Evolutionary conservation across 352 stramenopile genomes (phyloP).

Genomic region (Achlya hypogyna): DNA sequence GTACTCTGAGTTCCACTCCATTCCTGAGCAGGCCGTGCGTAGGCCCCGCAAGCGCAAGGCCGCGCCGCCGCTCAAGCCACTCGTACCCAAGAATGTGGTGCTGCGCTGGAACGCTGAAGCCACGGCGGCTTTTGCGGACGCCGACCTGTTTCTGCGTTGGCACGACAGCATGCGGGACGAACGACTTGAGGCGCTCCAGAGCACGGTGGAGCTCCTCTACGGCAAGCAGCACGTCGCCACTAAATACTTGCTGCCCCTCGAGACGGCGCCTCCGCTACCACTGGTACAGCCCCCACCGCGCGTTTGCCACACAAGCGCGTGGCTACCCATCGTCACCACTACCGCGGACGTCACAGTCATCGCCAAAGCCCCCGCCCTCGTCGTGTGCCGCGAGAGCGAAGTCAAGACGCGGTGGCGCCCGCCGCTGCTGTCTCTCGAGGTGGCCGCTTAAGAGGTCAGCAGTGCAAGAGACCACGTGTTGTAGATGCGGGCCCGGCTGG

Average conservation of each 20-base stretch:
- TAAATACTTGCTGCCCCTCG: too few species aligned
- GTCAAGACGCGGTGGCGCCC: not conserved
- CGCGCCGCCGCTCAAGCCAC: not conserved
- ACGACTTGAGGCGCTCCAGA: not conserved
- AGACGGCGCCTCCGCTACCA: too few species aligned
- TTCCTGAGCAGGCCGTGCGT: not conserved
- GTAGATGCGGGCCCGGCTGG: constrained; percentile 34
- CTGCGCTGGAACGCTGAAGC: not conserved
- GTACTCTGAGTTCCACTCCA: not conserved
- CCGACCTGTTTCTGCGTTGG: constrained; percentile 11
- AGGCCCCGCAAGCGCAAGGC: not conserved
- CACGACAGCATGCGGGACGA: not conserved
- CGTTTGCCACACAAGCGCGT: too few species aligned
- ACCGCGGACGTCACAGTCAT: too few species aligned
- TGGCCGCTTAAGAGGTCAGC: too few species aligned
- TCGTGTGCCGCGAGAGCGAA: not conserved
- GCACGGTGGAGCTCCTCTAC: not conserved
- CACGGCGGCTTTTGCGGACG: not conserved
- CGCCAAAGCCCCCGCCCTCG: too few species aligned
- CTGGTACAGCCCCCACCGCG: too few species aligned
- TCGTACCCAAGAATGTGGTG: constrained; percentile 1
- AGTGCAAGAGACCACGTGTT: not conserved
- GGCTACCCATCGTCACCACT: too few species aligned
- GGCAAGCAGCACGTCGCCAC: not conserved
- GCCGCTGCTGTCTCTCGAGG: not conserved